Evolutionary conservation across 2,329 filamentous ascomycete species (phyloP).

Genomic region (Canariomyces notabilis): DNA sequence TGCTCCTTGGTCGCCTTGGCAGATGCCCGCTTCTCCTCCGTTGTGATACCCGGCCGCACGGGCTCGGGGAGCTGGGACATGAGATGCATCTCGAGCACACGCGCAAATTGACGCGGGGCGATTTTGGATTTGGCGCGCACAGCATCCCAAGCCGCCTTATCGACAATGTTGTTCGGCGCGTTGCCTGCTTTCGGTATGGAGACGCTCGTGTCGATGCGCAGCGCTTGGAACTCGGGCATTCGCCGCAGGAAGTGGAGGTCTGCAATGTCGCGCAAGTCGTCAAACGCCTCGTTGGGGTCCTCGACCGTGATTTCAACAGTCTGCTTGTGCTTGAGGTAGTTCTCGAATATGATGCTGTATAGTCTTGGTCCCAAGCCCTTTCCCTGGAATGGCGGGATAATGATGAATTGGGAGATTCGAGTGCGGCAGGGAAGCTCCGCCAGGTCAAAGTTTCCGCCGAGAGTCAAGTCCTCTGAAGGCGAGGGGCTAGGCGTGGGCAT

Average conservation of each 20-base stretch:
- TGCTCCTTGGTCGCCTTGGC: constrained; percentile 45
- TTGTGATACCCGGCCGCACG: constrained; percentile 48
- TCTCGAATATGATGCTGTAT: constrained; percentile 72
- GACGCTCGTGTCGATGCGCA: constrained; percentile 51
- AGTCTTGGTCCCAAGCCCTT: constrained; percentile 74
- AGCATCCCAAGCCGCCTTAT: constrained; percentile 48
- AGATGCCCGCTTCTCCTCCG: constrained; percentile 33
- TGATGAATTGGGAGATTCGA: constrained; percentile 87
- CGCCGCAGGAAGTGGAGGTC: constrained; percentile 63
- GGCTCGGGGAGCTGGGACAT: constrained; percentile 54
- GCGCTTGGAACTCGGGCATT: constrained; percentile 51
- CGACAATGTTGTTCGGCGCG: constrained; percentile 51
- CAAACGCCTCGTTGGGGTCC: constrained; percentile 84
- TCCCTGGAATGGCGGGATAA: constrained; percentile 81
- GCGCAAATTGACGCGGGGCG: constrained; percentile 67
- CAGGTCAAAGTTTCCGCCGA: constrained; percentile 46
- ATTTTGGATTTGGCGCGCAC: constrained; percentile 65
- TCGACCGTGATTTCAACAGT: constrained; percentile 86
- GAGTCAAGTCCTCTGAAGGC: constrained; percentile 39
- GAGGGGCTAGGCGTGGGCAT: constrained; percentile 39
- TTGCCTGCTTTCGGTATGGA: constrained; percentile 44
- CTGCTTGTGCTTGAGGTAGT: constrained; percentile 61
- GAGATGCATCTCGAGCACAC: constrained; percentile 71
- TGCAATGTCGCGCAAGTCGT: constrained; percentile 70
- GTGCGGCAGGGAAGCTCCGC: constrained; percentile 67